Evolutionary conservation across 2,329 filamentous ascomycete species (phyloP).

Genomic region (Fusarium sororula): DNA sequence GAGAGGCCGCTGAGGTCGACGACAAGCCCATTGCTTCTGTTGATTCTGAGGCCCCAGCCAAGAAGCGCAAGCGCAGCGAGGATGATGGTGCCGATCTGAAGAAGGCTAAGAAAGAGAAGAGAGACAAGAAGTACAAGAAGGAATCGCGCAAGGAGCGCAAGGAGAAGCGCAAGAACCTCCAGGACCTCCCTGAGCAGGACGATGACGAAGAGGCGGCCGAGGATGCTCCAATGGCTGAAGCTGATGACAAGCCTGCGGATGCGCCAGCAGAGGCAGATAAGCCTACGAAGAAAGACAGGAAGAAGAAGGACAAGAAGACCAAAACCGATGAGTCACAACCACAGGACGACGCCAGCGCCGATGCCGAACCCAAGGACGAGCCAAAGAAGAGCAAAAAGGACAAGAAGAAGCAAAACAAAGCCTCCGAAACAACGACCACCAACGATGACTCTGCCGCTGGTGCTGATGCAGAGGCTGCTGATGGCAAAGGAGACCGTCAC

Average conservation of each 20-base stretch:
- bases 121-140: conserved; percentile 47
- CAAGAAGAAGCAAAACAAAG: conserved; percentile 42
- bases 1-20: conserved; percentile 45
- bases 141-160: conserved; percentile 53
- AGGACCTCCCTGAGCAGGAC: conserved; percentile 49
- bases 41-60: conserved; percentile 41
- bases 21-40: conserved; percentile 37
- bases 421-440: conserved; percentile 20
- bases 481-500: conserved; percentile 42
- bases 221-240: conserved; percentile 38
- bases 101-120: conserved; percentile 49
- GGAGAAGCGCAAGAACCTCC: conserved; percentile 51
- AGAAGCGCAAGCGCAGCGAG: conserved; percentile 50
- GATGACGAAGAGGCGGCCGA: conserved; percentile 36
- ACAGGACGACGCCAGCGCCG: conserved; percentile 24
- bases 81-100: conserved; percentile 42
- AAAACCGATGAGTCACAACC: conserved; percentile 40
- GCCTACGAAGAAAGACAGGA: conserved; percentile 41
- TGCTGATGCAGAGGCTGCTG: conserved; percentile 24
- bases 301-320: conserved; percentile 39
- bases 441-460: conserved; percentile 10
- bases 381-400: conserved; percentile 47
- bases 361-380: conserved; percentile 43
- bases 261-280: conserved; percentile 31
- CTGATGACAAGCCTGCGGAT: conserved; percentile 33